Conservation (phyloP, 306 rosid genomes). For the Trifolium fragiferum region DNA sequence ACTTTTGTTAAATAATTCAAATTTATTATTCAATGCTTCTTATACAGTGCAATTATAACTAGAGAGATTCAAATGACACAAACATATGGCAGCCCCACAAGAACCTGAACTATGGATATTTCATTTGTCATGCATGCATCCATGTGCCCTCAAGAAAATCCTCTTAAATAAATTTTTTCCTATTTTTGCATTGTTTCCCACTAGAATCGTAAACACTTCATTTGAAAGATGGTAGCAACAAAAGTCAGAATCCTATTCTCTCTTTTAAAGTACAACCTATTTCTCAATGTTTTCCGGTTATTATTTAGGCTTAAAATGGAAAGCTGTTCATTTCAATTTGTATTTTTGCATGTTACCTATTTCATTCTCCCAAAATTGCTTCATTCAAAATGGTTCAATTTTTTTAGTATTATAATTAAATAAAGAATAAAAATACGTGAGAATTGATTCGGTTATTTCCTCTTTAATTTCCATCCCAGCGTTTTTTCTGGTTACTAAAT, state of each 20-base stretch:
- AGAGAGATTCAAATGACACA: constrained; percentile 21
- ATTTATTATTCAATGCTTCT: constrained; percentile 2
- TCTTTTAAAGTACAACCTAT: not conserved
- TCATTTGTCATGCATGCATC: constrained; percentile 4
- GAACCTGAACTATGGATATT: constrained; percentile 20
- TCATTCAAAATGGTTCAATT: constrained; percentile 1
- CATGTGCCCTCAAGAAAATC: constrained; percentile 21
- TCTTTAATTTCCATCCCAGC: constrained; percentile 25
- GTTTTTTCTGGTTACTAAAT: constrained; percentile 32
- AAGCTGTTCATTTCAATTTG: constrained; percentile 27
- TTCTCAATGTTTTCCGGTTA: constrained; percentile 13
- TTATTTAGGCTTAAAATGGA: constrained; percentile 34
- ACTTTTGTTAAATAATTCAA: constrained; percentile 27
- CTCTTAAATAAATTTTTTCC: constrained; percentile 25
- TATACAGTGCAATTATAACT: not conserved
- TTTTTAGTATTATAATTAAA: not conserved
- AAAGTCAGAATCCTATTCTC: constrained; percentile 16
- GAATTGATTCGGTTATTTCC: constrained; percentile 19
- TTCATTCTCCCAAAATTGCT: constrained; percentile 20
- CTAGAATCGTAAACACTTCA: not conserved
- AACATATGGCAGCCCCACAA: constrained; percentile 1
- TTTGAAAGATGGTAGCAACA: not conserved
- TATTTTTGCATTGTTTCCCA: constrained; percentile 10
- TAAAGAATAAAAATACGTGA: not conserved
- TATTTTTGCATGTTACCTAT: constrained; percentile 6